Percentiles rank a stretch among this genome's conserved stretches.
phyloP scores from a whole-genome alignment of 768 basidiomycete genomes.

The Fibroporia radiculosa region DNA sequence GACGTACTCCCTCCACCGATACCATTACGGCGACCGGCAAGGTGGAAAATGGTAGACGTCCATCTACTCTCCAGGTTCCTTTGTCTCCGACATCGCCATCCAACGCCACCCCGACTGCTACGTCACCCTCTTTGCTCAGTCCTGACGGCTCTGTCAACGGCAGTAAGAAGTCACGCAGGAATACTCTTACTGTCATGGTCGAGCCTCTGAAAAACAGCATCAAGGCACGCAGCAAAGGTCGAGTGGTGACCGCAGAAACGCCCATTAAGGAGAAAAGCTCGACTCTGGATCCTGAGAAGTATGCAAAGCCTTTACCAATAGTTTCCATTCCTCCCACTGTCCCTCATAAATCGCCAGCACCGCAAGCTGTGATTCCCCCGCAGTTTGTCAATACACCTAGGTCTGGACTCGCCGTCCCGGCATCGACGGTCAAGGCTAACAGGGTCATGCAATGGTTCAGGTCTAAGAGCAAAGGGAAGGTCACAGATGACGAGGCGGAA shows the following conservation, averaged over 20 bases:
- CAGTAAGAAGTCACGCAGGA: conserved; percentile 59
- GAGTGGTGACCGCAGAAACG: conserved; percentile 19
- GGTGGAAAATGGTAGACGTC: conserved; percentile 17
- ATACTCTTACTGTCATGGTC: conserved; percentile 84
- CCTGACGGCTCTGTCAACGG: conserved; percentile 23
- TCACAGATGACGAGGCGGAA: conserved; percentile 21
- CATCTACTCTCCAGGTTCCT: conserved; percentile 25
- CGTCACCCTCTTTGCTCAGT: conserved; percentile 29
- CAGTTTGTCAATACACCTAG: conserved; percentile 18
- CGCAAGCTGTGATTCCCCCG: conserved; percentile 13
- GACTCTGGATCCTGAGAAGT: conserved; percentile 15
- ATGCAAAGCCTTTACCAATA: conserved; percentile 7
- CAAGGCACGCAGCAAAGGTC: conserved; percentile 25
- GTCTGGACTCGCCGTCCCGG: conserved; percentile 39
- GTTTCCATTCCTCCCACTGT: conserved; percentile 5
- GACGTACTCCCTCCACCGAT: conserved; percentile 15
- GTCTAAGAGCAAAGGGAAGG: conserved; percentile 47
- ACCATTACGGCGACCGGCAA: conserved; percentile 16
- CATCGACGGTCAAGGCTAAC: conserved; percentile 80
- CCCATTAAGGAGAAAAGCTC: conserved; percentile 26
- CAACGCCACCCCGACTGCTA: conserved; percentile 11
- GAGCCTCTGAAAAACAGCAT: conserved; percentile 60
- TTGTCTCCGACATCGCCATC: conserved; percentile 5
- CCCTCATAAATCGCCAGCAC: conserved; percentile 10
- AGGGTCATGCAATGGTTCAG: conserved; percentile 99